Base-by-base conservation (phyloP, 2,329 filamentous ascomycete genomes). In the Blumeriella jaapii region DNA sequence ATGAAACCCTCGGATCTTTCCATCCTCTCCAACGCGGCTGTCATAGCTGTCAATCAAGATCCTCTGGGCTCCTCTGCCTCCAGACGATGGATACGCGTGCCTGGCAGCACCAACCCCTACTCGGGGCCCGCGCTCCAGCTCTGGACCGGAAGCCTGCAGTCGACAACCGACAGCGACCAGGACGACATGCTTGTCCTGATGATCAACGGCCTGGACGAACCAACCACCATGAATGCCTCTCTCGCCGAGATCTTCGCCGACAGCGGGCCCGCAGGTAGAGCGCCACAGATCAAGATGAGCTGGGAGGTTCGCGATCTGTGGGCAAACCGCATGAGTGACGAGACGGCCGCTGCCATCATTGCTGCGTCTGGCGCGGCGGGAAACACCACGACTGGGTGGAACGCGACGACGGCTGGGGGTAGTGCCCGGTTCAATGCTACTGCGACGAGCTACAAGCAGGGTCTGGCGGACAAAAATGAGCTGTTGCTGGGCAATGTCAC, bases 251-350 rank as follows among this genome's bases (percentile, higher is more conserved):
- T 74, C 36, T 73, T 73, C 52, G 52, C 64, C 31, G 63, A 68
- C 41, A 55, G 56, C 22, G 63, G 64, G 3, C 58, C 59, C 0
- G 55, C 51, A 1, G 61, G 61, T 15, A 61, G 61, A 1, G 63
- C 62, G 0, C 39, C 52, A 1, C 56, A 68, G 49, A 51, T 63
- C 0, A 48, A 55, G 15, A 51, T 61, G 42, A 55, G 53, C 0
- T 74, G 67, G 67, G 67, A 70, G 41, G 55, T 73, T 5, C 64
- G 63, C 30, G 68, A 74, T 48, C 55, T 74, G 1, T 73, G 69
- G 69, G 67, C 61, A 3, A 63, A 65, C 40, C 57, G 69, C n/a
- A 70, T 74, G 66, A 56, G 52, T 13, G 55, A 63, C 29, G 57
- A 53, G 2, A 60, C 61, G 24, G 66, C 67, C 1, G 47, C 50